Base-by-base conservation (phyloP, 2,329 filamentous ascomycete species). In the Cercospora citrullina region DNA sequence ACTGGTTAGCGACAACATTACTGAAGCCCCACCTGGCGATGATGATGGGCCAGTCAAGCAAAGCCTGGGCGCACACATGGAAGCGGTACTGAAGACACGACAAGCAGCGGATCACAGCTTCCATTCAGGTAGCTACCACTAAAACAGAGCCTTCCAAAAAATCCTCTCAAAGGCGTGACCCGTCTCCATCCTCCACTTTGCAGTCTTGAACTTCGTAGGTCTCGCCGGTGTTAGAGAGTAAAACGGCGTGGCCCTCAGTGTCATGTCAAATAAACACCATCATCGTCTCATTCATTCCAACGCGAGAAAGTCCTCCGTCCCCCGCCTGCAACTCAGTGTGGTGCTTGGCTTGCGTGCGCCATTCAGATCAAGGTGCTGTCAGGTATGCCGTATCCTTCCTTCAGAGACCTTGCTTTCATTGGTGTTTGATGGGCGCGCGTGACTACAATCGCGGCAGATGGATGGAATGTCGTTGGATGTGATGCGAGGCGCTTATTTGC, bases 401-500 rank as follows among this genome's bases (percentile, higher is more conserved):
- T 76, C 75, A 77, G 72, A 69, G 74, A 72, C 66, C 63, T 71
- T 69, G 71, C 69, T 66, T 63, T 59, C 69, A 65, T 63, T 59
- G 75, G 72, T 69, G 61, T 42, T 76, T 59, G 31, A 59, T 59
- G 31, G 31, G 18, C 73, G 75, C 75, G 75, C 74, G 74, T 77
- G 75, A 73, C 72, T 72, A 69, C 67, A 57, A 55, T 73, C 66
- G 72, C 68, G 71, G 74, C 73, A 72, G 72, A 69, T 72, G 70
- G 75, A 69, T 58, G 64, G 69, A 63, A 58, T 31, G 63, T 67
- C 59, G 45, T 63, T 69, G 60, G 51, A 63, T 63, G 63, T 64
- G 55, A 51, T 66, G 79, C 81, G 82, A 84, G 79, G 77, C 74
- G 82, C 80, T 84, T 85, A 80, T 73, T 80, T 80, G 77, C 78